Base-by-base conservation (phyloP, 2,329 filamentous ascomycete genomes). In the Verticillium isaacii region DNA sequence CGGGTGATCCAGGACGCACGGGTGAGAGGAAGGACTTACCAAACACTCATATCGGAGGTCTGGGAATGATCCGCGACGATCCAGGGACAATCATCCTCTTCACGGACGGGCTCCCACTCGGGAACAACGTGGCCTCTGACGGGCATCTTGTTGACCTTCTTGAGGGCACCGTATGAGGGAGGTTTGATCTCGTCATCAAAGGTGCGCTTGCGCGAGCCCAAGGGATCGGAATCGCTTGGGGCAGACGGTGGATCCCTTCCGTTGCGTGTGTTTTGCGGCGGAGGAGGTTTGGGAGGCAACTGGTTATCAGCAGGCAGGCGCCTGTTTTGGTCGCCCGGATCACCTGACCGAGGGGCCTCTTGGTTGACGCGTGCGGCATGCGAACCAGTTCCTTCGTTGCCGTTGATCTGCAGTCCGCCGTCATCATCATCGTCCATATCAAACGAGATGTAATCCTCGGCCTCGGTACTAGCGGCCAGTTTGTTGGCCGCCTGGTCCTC, bases 361-460 rank as follows among this genome's bases (percentile, higher is more conserved):
- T 52, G 45, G 5, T 52, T n/a, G 12, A 11, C 45, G 17, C 45
- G n/a, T 11, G 19, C 12, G 9, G 8, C 45, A 4, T 8, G 19
- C 11, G 19, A 6, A 52, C 23, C 19, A 6, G 55, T 39, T 25
- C 58, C 39, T 23, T 58, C n/a, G 36, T 62, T 61, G 32, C 60
- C 65, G 25, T 66, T 32, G 1, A 34, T 32, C 17, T n/a, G 59
- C 1, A 68, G 67, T 6, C 75, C 72, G 23, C 68, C 67, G 5
- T 78, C 78, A 50, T 84, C 81, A 32, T 84, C 83, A 60, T 89
- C 85, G 56, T 83, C 84, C 55, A 90, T 81, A 66, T 88, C 90
- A 63, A 94, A 91, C 0, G 94, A 96, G 61, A 99, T 97, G 71
- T 97, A 98, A 67, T 99, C 94, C 62, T 90, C 89, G 25, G 83